Evolutionary conservation across 73 alveolate species (phyloP), one percentile per base, ranked within the genome.

Genomic region (Uronychia binucleata): DNA sequence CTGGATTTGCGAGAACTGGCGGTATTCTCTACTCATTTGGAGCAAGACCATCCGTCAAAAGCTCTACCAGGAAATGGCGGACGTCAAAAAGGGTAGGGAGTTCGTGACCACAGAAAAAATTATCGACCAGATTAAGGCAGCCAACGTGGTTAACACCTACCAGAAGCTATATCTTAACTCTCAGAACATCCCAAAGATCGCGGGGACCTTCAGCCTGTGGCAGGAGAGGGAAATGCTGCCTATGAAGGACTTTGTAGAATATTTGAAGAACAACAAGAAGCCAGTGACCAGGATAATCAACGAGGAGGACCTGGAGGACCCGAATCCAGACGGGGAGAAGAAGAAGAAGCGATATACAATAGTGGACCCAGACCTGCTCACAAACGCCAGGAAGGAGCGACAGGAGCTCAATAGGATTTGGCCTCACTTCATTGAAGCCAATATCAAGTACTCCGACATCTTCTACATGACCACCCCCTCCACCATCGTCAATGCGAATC

Each of bases 1-100:
- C 34, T 89, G 92, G 91, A 27, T 84, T 26, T 89, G 95, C 57
- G 84, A 84, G 74, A 83, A 79, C 31, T 80, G 83, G 59, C 32
- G 82, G 28, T 89, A 83, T 33, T 83, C 94, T 14, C 85, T 88
- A 19, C n/a, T n/a, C n/a, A n/a, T n/a, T n/a, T n/a, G n/a, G n/a
- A n/a, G n/a, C n/a, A n/a, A n/a, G n/a, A n/a, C n/a, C n/a, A n/a
- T n/a, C n/a, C n/a, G n/a, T n/a, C n/a, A n/a, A n/a, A n/a, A n/a
- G n/a, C n/a, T n/a, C n/a, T n/a, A n/a, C n/a, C n/a, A n/a, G n/a
- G n/a, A n/a, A n/a, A n/a, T n/a, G n/a, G n/a, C n/a, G n/a, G n/a
- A n/a, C n/a, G n/a, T n/a, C n/a, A n/a, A n/a, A n/a, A n/a, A n/a
- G n/a, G n/a, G n/a, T n/a, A n/a, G n/a, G n/a, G n/a, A n/a, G n/a